These are phyloP conservation scores for Clavispora vitiphila DNA, from an alignment of 805 yeast species.

Conservation along the genomic window DNA sequence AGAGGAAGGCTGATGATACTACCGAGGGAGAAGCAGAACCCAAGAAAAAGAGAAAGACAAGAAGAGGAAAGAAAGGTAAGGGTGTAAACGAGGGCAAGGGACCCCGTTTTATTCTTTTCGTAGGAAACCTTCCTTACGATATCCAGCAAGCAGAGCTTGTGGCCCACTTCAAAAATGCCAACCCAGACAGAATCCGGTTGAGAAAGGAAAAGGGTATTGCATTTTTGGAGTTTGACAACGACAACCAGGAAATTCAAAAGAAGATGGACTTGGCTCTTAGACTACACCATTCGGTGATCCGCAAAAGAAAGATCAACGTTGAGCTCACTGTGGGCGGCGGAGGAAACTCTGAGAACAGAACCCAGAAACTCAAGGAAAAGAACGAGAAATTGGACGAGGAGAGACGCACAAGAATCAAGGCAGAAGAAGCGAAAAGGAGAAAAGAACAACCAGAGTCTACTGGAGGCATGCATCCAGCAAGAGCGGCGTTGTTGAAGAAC, in stretches of 20 bases:
- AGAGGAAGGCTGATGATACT: constrained; percentile 8
- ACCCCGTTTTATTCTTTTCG: constrained; percentile 75
- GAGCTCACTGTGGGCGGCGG: constrained; percentile 99
- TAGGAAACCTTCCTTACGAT: constrained; percentile 84
- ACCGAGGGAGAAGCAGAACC: constrained; percentile 27
- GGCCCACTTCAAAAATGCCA: constrained; percentile 66
- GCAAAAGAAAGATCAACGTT: constrained; percentile 80
- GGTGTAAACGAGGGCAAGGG: constrained; percentile 45
- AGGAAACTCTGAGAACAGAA: constrained; percentile 70
- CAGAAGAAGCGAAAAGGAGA: constrained; percentile 35
- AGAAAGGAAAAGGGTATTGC: constrained; percentile 89
- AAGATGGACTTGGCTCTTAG: constrained; percentile 81
- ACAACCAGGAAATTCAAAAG: constrained; percentile 58
- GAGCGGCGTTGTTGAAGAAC: constrained; percentile 47
- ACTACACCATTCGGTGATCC: constrained; percentile 71
- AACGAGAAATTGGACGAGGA: constrained; percentile 72
- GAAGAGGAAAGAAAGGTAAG: constrained; percentile 73
- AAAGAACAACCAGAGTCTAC: constrained; percentile 23
- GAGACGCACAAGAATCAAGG: constrained; percentile 51
- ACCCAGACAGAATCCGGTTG: constrained; percentile 73
- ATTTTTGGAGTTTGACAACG: constrained; percentile 72
- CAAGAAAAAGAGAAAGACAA: constrained; percentile 66
- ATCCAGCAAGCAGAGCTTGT: constrained; percentile 56
- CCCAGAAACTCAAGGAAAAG: constrained; percentile 66
- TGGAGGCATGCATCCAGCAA: constrained; percentile 57